A percentile compares a stretch with the other conserved stretches of the same genome.
Conservation (phyloP, 2,329 filamentous ascomycete genomes). For the Penicillium sp. region DNA sequence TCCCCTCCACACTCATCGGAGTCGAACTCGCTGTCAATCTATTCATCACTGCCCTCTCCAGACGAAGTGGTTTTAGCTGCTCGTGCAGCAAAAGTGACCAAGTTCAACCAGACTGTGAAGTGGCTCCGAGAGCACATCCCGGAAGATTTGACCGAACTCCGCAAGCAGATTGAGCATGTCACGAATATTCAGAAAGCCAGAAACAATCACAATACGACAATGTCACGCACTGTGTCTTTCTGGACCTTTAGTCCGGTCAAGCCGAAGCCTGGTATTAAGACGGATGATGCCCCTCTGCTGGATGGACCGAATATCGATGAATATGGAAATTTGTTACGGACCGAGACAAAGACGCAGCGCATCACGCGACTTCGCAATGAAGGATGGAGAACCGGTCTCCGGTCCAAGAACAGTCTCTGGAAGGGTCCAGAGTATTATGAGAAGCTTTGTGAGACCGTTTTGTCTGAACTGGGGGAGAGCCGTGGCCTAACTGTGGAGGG, state of each 20-base stretch:
- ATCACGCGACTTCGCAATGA: slow-evolving; percentile 37
- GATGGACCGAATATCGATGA: slow-evolving; percentile 10
- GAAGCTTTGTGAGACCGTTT: slow-evolving; percentile 35
- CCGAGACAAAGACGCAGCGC: slow-evolving; percentile 37
- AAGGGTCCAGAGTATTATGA: slow-evolving; percentile 42
- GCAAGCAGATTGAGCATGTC: slow-evolving; percentile 27
- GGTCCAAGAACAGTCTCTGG: slow-evolving; percentile 33
- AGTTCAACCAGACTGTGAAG: slow-evolving; percentile 27
- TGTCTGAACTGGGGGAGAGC: slow-evolving; percentile 37
- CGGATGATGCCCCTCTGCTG: neutral
- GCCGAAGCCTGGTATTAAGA: slow-evolving; percentile 8
- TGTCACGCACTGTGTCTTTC: slow-evolving; percentile 38
- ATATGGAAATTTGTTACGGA: slow-evolving; percentile 20
- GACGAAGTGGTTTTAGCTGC: slow-evolving; percentile 1
- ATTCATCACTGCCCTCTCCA: neutral
- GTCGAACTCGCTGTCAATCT: neutral
- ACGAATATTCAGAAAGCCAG: slow-evolving; percentile 26
- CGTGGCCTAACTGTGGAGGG: slow-evolving; percentile 5
- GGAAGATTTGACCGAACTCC: slow-evolving; percentile 29
- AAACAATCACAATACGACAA: slow-evolving; percentile 20
- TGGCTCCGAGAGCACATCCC: slow-evolving; percentile 30
- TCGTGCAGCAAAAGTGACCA: slow-evolving; percentile 10
- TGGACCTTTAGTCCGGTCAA: slow-evolving; percentile 41
- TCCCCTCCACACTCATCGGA: neutral
- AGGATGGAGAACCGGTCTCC: slow-evolving; percentile 42